A percentile compares a stretch with the other conserved stretches of the same genome.
Evolutionary conservation across 2,329 filamentous ascomycete genomes (phyloP).

Genomic region (Cercospora brassicicola): DNA sequence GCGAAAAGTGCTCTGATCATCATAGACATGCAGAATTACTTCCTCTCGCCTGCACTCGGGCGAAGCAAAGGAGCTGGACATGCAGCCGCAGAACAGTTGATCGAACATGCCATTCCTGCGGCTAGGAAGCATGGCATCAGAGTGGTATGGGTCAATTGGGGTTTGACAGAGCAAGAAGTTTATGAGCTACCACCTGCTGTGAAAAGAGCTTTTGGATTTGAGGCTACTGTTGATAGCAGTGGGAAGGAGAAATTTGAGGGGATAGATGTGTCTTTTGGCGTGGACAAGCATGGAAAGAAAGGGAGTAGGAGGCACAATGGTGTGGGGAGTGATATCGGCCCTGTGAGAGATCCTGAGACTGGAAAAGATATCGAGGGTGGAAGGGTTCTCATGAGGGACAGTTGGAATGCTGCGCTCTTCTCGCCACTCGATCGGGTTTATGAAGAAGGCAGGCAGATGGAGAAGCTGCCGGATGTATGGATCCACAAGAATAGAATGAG

Average conservation of each 20-base stretch:
- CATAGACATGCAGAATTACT: conserved; percentile 41
- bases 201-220: conserved; percentile 51
- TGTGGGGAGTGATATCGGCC: conserved; percentile 36
- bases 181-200: conserved; percentile 53
- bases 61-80: conserved; percentile 43
- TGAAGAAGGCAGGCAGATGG: conserved; percentile 32
- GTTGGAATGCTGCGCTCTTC: conserved; percentile 59
- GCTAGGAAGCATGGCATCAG: conserved; percentile 54
- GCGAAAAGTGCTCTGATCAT: conserved; percentile 39
- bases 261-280: conserved; percentile 18
- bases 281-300: conserved; percentile 34
- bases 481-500: conserved; percentile 61
- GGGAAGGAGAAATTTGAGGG: conserved; percentile 23
- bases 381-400: conserved; percentile 52
- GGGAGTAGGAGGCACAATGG: conserved; percentile 36
- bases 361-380: conserved; percentile 48
- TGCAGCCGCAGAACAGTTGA: conserved; percentile 44
- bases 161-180: conserved; percentile 55
- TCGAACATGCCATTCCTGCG: conserved; percentile 49
- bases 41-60: conserved; percentile 38
- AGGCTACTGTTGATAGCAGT: conserved; percentile 26
- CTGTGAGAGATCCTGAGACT: conserved; percentile 39
- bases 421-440: conserved; percentile 47
- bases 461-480: conserved; percentile 48
- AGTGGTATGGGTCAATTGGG: conserved; percentile 60